phyloP scores from a whole-genome alignment of 306 rosid species.

The Vigna nakashimae region DNA sequence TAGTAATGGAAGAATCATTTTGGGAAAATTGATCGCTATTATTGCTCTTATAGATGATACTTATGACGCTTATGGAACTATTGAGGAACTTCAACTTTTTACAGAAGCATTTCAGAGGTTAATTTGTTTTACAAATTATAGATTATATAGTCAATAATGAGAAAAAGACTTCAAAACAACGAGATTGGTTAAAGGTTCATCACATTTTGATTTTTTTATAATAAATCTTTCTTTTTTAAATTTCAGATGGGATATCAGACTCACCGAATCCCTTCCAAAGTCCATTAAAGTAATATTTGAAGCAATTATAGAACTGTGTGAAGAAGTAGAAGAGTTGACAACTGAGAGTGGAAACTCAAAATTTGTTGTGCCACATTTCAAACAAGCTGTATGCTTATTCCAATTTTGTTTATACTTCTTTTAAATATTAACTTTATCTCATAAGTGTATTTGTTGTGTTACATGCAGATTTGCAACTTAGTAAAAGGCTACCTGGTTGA shows the following conservation, averaged over 20 bases:
- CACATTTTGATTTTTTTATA: no score
- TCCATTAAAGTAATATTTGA: conserved; percentile 38
- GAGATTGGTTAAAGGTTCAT: no score
- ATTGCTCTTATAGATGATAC: conserved; percentile 34
- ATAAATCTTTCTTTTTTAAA: not conserved
- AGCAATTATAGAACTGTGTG: not conserved
- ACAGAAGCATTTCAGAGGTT: conserved; percentile 51
- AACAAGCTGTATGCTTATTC: not conserved
- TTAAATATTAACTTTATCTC: not conserved
- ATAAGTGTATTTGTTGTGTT: no score
- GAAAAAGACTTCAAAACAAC: no score
- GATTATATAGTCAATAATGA: no score
- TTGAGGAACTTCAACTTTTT: conserved; percentile 54
- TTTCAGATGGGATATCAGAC: conserved; percentile 49
- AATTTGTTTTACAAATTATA: no score
- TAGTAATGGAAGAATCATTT: conserved; percentile 22
- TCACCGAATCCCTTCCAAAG: conserved; percentile 11
- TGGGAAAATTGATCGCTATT: conserved; percentile 30
- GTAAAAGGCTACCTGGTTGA: no score
- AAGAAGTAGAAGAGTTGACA: not conserved
- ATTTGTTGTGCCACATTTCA: conserved; percentile 16
- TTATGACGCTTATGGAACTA: conserved; percentile 50
- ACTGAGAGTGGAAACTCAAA: not conserved
- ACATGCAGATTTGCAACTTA: no score
- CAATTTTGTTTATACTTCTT: not conserved